A percentile compares a stretch with the other conserved stretches of the same genome.
phyloP scores from a whole-genome alignment of 2,329 filamentous ascomycete genomes.

The Ilyonectria robusta region DNA sequence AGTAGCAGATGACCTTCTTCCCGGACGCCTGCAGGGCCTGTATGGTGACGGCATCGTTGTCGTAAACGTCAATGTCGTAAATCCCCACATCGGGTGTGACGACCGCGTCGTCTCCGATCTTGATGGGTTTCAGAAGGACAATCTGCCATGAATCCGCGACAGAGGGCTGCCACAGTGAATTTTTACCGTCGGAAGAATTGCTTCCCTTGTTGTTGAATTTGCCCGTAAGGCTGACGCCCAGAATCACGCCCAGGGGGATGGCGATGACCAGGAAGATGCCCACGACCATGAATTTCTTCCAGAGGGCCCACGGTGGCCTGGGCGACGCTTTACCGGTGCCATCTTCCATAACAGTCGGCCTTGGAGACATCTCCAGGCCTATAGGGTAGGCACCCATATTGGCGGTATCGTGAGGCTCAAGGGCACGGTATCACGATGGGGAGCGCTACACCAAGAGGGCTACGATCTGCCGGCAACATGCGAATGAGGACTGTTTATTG shows the following conservation, averaged over 20 bases:
- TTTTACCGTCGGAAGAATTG: not conserved
- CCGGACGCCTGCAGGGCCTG: slow-evolving; percentile 69
- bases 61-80: slow-evolving; percentile 67
- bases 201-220: not conserved
- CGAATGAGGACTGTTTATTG: not conserved
- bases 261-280: slow-evolving; percentile 6
- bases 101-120: slow-evolving; percentile 1
- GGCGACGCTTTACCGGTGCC: not conserved
- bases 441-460: not conserved
- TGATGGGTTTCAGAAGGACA: slow-evolving; percentile 4
- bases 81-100: slow-evolving; percentile 62
- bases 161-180: not conserved
- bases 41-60: slow-evolving; percentile 59
- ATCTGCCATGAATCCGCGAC: slow-evolving; percentile 14
- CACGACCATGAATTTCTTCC: slow-evolving; percentile 4
- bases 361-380: not conserved
- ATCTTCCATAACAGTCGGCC: not conserved
- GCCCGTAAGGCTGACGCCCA: not conserved
- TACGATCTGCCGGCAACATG: not conserved
- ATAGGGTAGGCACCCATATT: not conserved
- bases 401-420: not conserved
- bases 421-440: not conserved
- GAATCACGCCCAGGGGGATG: not conserved
- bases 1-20: slow-evolving; percentile 80
- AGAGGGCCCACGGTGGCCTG: not conserved